A percentile compares a stretch with the other conserved stretches of the same genome.
Conservation (phyloP, 257 asterid species). For the Nicotiana benthamiana region DNA sequence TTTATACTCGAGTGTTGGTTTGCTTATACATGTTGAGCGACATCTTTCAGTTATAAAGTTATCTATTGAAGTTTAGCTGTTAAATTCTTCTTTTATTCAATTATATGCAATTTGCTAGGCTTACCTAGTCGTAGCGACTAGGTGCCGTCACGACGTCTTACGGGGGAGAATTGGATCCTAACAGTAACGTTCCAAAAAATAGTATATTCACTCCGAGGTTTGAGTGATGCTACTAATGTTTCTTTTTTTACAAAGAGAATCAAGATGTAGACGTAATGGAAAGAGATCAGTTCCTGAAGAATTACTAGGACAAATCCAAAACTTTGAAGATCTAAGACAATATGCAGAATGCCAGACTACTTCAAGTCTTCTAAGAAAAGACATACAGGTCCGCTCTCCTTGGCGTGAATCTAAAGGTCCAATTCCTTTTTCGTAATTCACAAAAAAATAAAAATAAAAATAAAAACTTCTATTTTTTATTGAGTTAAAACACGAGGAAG, state of each 20-base stretch:
- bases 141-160: too few species aligned
- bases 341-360: not conserved
- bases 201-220: not conserved
- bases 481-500: not conserved
- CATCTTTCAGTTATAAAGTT: too few species aligned
- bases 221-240: not conserved
- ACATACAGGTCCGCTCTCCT: not conserved
- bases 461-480: not conserved
- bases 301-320: not conserved
- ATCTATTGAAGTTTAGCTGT: too few species aligned
- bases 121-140: too few species aligned
- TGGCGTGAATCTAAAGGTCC: not conserved
- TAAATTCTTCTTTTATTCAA: too few species aligned
- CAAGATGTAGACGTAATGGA: not conserved
- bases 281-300: not conserved
- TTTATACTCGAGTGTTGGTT: too few species aligned
- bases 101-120: too few species aligned
- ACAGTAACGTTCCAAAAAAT: too few species aligned
- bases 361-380: not conserved
- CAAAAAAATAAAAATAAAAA: not conserved
- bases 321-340: constrained; percentile 8
- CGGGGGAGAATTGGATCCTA: too few species aligned
- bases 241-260: not conserved
- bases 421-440: not conserved
- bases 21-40: too few species aligned